Conservation (phyloP, 1,139 yeast genomes). For the Sugiyamaella pinicola region DNA sequence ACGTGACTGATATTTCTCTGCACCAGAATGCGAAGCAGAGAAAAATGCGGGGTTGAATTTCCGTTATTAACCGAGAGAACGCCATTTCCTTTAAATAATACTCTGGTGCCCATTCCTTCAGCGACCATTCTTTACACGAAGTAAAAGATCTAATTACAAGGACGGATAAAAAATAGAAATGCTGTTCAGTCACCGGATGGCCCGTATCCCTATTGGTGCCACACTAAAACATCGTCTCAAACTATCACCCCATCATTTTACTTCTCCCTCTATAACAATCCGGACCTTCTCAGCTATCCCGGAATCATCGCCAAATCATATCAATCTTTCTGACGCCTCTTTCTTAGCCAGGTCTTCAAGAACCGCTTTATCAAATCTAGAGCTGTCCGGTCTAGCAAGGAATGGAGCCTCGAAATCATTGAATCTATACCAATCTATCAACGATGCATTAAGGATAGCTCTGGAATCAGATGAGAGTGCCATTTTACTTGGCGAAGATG, state of each 20-base stretch:
- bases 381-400: constrained; percentile 26
- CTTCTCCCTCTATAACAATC: neutral
- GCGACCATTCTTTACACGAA: neutral
- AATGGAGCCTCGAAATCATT: constrained; percentile 35
- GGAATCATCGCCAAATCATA: constrained; percentile 26
- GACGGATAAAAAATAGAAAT: neutral
- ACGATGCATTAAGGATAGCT: constrained; percentile 42
- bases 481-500: constrained; percentile 44
- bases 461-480: constrained; percentile 43
- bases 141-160: neutral
- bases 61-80: constrained; percentile 12
- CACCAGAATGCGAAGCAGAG: neutral
- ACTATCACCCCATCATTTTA: no score
- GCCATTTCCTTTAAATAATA: neutral
- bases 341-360: constrained; percentile 33
- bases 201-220: no score
- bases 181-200: neutral
- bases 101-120: neutral
- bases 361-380: constrained; percentile 30
- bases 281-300: constrained; percentile 14
- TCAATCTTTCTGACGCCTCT: constrained; percentile 36
- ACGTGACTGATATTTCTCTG: neutral
- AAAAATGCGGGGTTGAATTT: constrained; percentile 3
- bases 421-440: constrained; percentile 42
- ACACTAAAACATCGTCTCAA: no score